phyloP scores from a whole-genome alignment of 106 monocot species.

The Cymbidium sinense region DNA sequence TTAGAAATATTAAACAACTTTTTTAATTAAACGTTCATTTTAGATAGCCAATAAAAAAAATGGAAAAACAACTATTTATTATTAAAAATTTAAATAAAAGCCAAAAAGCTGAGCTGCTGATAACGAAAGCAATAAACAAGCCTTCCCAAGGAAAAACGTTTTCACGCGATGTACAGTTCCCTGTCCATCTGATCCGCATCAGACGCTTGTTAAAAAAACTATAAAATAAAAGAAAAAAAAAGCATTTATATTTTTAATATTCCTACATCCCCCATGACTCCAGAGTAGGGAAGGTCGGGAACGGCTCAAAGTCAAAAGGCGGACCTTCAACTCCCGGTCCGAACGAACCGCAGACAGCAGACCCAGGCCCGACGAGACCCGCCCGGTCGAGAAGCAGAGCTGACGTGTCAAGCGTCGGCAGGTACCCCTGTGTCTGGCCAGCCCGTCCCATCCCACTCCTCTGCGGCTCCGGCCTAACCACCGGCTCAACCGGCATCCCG shows the following conservation, averaged over 20 bases:
- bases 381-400: constrained; percentile 17
- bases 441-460: constrained; percentile 2
- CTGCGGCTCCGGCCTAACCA: constrained; percentile 16
- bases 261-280: constrained; percentile 42
- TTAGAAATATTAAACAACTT: too few relatives aligned
- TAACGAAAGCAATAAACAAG: background rate
- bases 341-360: background rate
- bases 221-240: background rate
- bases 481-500: constrained; percentile 1
- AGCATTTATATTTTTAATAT: background rate
- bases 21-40: too few relatives aligned
- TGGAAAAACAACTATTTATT: background rate
- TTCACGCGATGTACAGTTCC: background rate
- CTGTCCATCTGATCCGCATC: constrained; percentile 7
- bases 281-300: constrained; percentile 46
- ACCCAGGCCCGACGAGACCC: background rate
- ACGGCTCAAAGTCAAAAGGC: constrained; percentile 26
- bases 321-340: constrained; percentile 2
- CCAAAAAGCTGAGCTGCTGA: background rate
- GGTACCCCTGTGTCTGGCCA: constrained; percentile 1
- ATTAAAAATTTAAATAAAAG: background rate
- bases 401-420: constrained; percentile 55
- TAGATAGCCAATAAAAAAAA: too few relatives aligned
- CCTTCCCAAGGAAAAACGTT: background rate
- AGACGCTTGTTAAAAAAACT: constrained; percentile 5